Evolutionary conservation across 2,329 filamentous ascomycete genomes (phyloP).

Genomic region (Phialophora expanda): DNA sequence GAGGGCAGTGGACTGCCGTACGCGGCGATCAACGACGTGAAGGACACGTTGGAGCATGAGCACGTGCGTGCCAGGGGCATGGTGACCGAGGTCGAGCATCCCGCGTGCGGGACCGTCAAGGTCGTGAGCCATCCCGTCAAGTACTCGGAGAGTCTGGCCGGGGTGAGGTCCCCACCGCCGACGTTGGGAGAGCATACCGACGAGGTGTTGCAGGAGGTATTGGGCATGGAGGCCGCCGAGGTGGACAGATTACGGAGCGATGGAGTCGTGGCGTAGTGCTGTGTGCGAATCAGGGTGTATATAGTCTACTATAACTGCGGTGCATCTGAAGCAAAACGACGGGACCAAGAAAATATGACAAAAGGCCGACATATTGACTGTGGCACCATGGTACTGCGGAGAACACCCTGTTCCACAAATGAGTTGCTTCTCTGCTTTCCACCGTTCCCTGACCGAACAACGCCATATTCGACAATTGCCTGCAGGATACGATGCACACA

Average conservation of each 20-base stretch:
- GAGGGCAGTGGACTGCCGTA: constrained; percentile 95
- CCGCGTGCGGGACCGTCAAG: constrained; percentile 80
- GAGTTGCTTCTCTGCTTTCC: background rate
- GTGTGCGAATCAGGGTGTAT: background rate
- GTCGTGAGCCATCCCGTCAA: constrained; percentile 95
- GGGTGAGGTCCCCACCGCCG: constrained; percentile 78
- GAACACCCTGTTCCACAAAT: background rate
- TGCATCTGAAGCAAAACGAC: background rate
- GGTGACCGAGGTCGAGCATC: constrained; percentile 87
- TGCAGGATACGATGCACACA: too few species aligned
- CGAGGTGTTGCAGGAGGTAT: constrained; percentile 69
- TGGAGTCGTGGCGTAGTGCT: constrained; percentile 65
- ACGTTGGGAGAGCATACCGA: constrained; percentile 86
- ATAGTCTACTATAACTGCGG: background rate
- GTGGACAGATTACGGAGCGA: constrained; percentile 67
- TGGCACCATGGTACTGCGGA: background rate
- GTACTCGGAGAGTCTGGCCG: constrained; percentile 80
- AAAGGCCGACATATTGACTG: background rate
- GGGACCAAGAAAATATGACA: background rate
- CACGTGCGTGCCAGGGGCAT: constrained; percentile 83
- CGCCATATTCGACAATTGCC: too few species aligned
- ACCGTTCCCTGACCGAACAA: background rate
- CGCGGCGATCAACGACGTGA: constrained; percentile 91
- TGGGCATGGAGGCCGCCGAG: constrained; percentile 64
- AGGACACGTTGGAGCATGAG: constrained; percentile 78